Base-by-base conservation (phyloP, 345 rosid species). In the Heritiera littoralis region DNA sequence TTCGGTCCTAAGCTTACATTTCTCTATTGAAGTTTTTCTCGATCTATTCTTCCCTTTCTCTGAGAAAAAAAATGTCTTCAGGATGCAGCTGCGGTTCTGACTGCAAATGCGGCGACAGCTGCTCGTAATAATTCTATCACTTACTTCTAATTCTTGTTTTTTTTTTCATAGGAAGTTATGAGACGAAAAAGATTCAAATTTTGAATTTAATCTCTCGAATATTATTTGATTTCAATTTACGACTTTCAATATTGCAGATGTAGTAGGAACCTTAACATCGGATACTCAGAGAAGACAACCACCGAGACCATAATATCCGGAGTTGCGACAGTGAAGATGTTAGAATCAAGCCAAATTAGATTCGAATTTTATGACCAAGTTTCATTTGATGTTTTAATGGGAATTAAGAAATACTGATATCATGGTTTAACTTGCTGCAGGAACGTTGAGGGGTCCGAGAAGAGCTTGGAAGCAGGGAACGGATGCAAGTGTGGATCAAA, bases 401-500 rank as follows among this genome's bases (percentile, higher is more conserved):
- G 54, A 40, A 17, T 14, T 0, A 18, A 67, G 52, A 67, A 15
- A 32, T 40, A 54, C 11, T 66, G 71, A 66, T 38, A 32, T 40
- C 38, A 38, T 11, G 45, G 17, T 30, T 43, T 43, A 2, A 15
- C 6, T 6, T 63, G 72, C 4, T 68, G 75, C 77, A 88, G 89
- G 86, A 9, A 28, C 61, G 15, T 15, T 60, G 88, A 83, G 83
- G 64, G 17, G 60, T 71, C 85, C 0, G 87, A 86, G 87, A 85
- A 76, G 89, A 77, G 80, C 82, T 72, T n/a, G 59, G 80, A 70
- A 66, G 83, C 83, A 15, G 94, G 84, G 86, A 75, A 81, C 38
- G 87, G 78, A 63, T 93, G 97, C 84, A 90, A 84, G 83, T 93
- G 97, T 41, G 95, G 94, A 80, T 80, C 90, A 54, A 89, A 51